Evolutionary conservation across 2,329 filamentous ascomycete genomes (phyloP).

Genomic region (Xylariaceae sp.): DNA sequence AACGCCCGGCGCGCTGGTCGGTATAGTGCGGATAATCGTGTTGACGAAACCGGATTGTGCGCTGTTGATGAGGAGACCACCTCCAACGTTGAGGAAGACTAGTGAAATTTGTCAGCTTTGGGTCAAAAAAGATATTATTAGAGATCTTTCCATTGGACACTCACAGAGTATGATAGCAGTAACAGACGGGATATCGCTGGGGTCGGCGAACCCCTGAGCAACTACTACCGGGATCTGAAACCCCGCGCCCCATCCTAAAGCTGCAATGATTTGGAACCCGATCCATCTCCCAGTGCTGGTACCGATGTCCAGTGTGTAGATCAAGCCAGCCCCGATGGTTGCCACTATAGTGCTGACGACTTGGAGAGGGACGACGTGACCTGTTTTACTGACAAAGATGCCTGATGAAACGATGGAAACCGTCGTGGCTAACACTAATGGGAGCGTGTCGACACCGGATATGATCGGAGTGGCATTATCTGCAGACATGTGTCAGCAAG

Average conservation of each 20-base stretch:
- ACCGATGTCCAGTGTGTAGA: constrained; percentile 28
- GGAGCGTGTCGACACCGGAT: constrained; percentile 34
- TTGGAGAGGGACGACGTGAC: constrained; percentile 31
- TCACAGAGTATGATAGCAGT: constrained; percentile 28
- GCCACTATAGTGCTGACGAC: constrained; percentile 33
- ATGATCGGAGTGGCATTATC: constrained; percentile 28
- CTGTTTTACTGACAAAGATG: constrained; percentile 11
- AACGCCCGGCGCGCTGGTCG: constrained; percentile 29
- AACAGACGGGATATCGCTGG: constrained; percentile 33
- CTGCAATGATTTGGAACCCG: constrained; percentile 35
- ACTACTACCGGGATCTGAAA: constrained; percentile 36
- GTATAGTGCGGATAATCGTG: constrained; percentile 19
- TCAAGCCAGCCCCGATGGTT: constrained; percentile 29
- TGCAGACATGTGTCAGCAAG: neutral
- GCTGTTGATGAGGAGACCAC: constrained; percentile 37
- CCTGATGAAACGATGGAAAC: constrained; percentile 17
- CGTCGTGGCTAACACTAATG: constrained; percentile 34
- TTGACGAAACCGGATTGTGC: constrained; percentile 37
- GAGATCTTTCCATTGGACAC: constrained; percentile 7
- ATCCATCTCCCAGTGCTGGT: constrained; percentile 36
- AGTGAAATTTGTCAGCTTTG: no score
- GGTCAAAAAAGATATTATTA: no score
- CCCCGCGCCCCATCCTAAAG: constrained; percentile 29
- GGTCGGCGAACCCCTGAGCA: constrained; percentile 28
- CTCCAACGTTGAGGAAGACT: constrained; percentile 36